Conservation (phyloP, 148 eudicot genomes). For the Pharnaceum exiguum region DNA sequence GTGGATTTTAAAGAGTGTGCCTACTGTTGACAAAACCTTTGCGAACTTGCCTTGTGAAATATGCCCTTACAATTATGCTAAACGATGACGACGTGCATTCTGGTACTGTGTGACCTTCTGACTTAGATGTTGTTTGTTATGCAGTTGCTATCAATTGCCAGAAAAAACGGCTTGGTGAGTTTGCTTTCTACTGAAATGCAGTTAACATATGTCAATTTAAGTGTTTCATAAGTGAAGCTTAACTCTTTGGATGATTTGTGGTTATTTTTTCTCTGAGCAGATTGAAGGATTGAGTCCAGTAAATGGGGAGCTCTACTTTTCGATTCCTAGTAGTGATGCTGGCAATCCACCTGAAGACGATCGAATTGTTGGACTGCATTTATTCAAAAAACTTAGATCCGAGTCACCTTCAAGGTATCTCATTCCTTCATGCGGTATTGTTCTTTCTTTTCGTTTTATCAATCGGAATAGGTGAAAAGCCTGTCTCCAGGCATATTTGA, state of each 20-base stretch:
- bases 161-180: conserved; percentile 85
- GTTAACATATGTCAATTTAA: too few relatives aligned
- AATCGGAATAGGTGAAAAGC: background rate
- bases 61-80: too few relatives aligned
- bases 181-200: background rate
- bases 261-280: conserved; percentile 23
- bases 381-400: conserved; percentile 40
- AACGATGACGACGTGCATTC: too few relatives aligned
- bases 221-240: too few relatives aligned
- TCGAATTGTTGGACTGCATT: conserved; percentile 67
- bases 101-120: too few relatives aligned
- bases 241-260: background rate
- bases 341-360: conserved; percentile 43
- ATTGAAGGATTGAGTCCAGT: conserved; percentile 70
- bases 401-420: conserved; percentile 55
- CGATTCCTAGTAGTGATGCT: conserved; percentile 30
- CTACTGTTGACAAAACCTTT: too few relatives aligned
- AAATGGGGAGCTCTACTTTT: conserved; percentile 54
- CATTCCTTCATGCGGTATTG: background rate
- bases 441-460: background rate
- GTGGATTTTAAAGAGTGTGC: too few relatives aligned
- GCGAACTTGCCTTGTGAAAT: too few relatives aligned
- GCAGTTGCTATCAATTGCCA: conserved; percentile 85
- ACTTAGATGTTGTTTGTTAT: conserved; percentile 8
- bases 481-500: background rate